A percentile compares a stretch with the other conserved stretches of the same genome.
Evolutionary conservation across 2,329 filamentous ascomycete genomes (phyloP).

Genomic region (Cadophora gregata): DNA sequence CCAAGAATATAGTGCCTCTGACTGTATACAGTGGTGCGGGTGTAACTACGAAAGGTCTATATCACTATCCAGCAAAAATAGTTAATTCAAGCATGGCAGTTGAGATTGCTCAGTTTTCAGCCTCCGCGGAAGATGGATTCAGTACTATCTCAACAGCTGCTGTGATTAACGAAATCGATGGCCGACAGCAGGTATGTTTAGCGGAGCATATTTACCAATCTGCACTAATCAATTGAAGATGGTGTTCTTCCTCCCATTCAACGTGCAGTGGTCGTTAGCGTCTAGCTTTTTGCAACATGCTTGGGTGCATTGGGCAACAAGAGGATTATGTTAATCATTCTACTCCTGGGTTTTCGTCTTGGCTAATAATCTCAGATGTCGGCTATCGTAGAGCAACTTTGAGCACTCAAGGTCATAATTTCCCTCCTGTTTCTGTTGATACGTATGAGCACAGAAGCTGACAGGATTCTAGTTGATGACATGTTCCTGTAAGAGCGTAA

Average conservation of each 20-base stretch:
- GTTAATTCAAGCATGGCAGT: conserved; percentile 58
- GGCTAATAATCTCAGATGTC: conserved; percentile 33
- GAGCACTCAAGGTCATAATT: conserved; percentile 35
- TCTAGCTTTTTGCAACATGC: conserved; percentile 66
- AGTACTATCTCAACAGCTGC: conserved; percentile 54
- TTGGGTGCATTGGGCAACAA: conserved; percentile 67
- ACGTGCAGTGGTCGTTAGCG: conserved; percentile 51
- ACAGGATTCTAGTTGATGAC: conserved; percentile 57
- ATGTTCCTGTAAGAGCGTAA: conserved; percentile 62
- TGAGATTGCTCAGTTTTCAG: conserved; percentile 58
- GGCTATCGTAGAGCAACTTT: conserved; percentile 39
- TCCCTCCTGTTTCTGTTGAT: background rate
- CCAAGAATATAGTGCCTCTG: background rate
- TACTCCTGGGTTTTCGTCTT: background rate
- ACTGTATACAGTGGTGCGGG: conserved; percentile 48
- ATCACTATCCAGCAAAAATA: conserved; percentile 63
- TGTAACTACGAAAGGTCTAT: conserved; percentile 59
- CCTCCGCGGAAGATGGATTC: conserved; percentile 47
- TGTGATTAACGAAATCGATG: conserved; percentile 63
- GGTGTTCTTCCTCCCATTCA: conserved; percentile 63
- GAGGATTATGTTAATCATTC: conserved; percentile 52
- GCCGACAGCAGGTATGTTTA: conserved; percentile 55
- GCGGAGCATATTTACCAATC: background rate
- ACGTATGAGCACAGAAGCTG: conserved; percentile 19
- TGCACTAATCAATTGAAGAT: conserved; percentile 45